These are phyloP conservation scores for Pterocarpus santalinus DNA, from an alignment of 306 rosid genomes.

Conservation along the genomic window DNA sequence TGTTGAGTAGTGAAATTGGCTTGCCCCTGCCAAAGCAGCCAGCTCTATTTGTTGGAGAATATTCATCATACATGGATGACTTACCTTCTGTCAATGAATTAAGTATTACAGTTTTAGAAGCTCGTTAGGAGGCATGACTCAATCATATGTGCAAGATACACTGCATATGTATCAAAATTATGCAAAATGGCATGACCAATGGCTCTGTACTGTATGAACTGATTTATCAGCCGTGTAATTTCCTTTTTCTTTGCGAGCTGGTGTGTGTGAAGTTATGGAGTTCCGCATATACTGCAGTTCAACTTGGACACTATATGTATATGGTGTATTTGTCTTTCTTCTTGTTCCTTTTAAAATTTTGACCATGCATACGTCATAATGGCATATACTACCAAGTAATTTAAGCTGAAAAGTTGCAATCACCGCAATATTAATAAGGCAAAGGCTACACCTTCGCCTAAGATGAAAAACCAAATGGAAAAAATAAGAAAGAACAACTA, in stretches of 20 bases:
- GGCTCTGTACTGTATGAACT: not conserved
- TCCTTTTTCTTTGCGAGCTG: not conserved
- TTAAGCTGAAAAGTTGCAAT: not conserved
- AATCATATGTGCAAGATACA: not conserved
- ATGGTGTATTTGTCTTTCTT: not conserved
- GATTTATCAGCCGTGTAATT: not conserved
- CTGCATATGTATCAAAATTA: not conserved
- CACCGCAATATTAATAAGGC: not conserved
- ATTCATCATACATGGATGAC: slow-evolving; percentile 39
- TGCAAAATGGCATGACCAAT: not conserved
- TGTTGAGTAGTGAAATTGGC: slow-evolving; percentile 51
- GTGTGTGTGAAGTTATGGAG: not conserved
- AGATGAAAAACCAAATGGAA: not conserved
- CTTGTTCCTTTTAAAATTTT: not conserved
- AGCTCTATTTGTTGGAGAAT: slow-evolving; percentile 45
- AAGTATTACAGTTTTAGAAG: slow-evolving; percentile 39
- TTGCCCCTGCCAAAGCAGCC: slow-evolving; percentile 62
- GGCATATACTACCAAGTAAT: not conserved
- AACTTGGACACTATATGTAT: not conserved
- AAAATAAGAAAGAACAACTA: not conserved
- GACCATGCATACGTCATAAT: not conserved
- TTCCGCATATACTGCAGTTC: not conserved
- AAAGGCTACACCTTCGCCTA: not conserved
- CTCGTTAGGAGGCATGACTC: not conserved
- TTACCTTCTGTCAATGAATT: slow-evolving; percentile 30